Evolutionary conservation across 495 filamentous ascomycete species (phyloP), one percentile per base, ranked within the genome.

Genomic region (Neurospora sublineolata): DNA sequence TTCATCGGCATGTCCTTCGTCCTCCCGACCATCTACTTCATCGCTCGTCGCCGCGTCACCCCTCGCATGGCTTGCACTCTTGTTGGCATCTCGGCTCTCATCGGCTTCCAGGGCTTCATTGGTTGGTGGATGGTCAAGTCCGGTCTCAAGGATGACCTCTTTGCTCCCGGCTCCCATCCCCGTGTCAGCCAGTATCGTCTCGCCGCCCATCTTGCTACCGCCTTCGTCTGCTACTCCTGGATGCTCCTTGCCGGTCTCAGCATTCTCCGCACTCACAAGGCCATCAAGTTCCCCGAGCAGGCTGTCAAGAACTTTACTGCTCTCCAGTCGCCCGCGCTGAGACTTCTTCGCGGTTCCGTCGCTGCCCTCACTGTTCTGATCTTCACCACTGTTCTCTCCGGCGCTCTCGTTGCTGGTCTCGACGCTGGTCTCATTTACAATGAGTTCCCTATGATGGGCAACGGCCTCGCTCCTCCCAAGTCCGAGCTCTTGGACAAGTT

Each of bases 101-200:
- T 99, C 79, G 96, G 93, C 38, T 95, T 97, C 79, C 95, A 99
- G 81, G 95, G 96, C 10, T 89, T 95, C 75, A 86, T 99, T 64
- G 95, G 95, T 11, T 99, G 95, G 95, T 99, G 94, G 93, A 99
- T 99, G 95, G 95, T 99, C 75, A 97, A 96, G 80, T 94, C 91
- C 1, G 95, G 95, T 2, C 84, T 99, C 71, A 93, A 93, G 75
- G 95, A 99, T 78, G 94, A 98, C 76, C 87, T 98, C 20, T 97
- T 98, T 77, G 93, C 91, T 3, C 91, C 92, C 1, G 96, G 94
- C 8, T 90, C 88, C 70, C 93, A 97, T 80, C 95, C 95, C 0
- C 88, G 95, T 70, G 95, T 99, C 38, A 92, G 89, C 78, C 95
- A 99, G 82, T 98, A 98, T 82, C 89, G 95, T 23, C 87, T 99